Evolutionary conservation across 202 grass and related monocot species (phyloP).

Genomic region (Musa balbisiana): DNA sequence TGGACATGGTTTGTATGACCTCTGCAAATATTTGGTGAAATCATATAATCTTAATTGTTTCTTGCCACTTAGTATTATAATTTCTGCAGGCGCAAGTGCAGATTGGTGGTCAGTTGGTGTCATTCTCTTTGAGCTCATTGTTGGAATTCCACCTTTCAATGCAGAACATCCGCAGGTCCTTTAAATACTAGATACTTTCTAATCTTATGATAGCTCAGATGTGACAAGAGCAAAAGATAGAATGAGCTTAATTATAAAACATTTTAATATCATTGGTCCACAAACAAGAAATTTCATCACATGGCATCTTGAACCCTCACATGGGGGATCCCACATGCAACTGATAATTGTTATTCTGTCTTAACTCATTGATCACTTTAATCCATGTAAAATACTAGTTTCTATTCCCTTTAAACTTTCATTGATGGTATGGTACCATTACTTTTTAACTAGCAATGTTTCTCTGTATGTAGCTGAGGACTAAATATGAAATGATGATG

Average conservation of each 20-base stretch:
- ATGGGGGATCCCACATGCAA: no score
- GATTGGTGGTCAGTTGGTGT: slow-evolving; percentile 99
- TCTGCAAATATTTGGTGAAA: not conserved
- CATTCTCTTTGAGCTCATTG: slow-evolving; percentile 98
- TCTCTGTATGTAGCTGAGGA: not conserved
- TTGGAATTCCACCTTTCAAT: slow-evolving; percentile 99
- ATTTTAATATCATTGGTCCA: not conserved
- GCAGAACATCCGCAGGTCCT: slow-evolving; percentile 91
- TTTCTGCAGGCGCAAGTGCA: slow-evolving; percentile 72
- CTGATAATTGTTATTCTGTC: no score
- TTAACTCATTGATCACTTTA: not conserved
- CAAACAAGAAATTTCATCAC: not conserved
- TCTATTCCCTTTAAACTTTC: not conserved
- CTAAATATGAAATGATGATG: not conserved
- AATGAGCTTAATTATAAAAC: not conserved
- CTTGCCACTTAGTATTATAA: slow-evolving; percentile 1
- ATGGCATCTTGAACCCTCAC: no score
- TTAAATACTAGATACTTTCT: slow-evolving; percentile 19
- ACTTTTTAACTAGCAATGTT: not conserved
- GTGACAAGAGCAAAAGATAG: not conserved
- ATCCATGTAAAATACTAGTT: not conserved
- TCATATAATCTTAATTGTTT: not conserved
- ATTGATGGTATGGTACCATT: not conserved
- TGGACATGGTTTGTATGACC: slow-evolving; percentile 57
- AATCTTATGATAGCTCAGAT: not conserved